A percentile compares a stretch with the other conserved stretches of the same genome.
These are phyloP conservation scores for Neocatenulostroma microsporum DNA, from an alignment of 2,329 filamentous ascomycete genomes.

Conservation along the genomic window DNA sequence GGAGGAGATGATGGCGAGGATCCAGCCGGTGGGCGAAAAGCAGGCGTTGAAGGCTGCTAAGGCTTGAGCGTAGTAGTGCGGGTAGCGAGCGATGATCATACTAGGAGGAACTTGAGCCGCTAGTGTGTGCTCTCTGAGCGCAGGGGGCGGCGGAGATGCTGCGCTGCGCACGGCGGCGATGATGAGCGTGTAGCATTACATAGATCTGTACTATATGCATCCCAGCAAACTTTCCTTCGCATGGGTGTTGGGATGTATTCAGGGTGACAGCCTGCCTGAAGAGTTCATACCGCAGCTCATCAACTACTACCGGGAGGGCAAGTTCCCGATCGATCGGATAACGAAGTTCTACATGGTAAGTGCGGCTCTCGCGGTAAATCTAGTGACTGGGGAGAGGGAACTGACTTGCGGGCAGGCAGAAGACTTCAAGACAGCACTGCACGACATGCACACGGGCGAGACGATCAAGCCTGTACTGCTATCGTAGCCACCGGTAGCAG, in stretches of 20 bases:
- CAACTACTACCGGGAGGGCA: constrained; percentile 36
- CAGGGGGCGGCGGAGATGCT: too few relatives aligned
- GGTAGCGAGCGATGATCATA: too few relatives aligned
- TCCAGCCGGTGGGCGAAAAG: constrained; percentile 57
- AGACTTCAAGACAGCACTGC: constrained; percentile 31
- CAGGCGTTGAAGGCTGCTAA: too few relatives aligned
- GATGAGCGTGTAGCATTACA: too few relatives aligned
- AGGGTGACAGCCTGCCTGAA: too few relatives aligned
- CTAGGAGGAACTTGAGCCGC: too few relatives aligned
- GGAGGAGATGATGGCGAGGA: constrained; percentile 99
- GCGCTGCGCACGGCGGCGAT: too few relatives aligned
- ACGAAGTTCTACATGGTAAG: constrained; percentile 32
- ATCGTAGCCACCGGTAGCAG: constrained; percentile 29
- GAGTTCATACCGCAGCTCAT: constrained; percentile 39
- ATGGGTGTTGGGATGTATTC: too few relatives aligned
- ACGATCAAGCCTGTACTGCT: constrained; percentile 34
- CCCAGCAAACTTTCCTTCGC: too few relatives aligned
- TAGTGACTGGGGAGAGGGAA: not conserved
- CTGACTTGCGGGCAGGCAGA: constrained; percentile 19
- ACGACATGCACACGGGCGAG: constrained; percentile 31
- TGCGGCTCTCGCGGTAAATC: not conserved
- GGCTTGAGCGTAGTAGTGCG: too few relatives aligned
- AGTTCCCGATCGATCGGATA: constrained; percentile 37
- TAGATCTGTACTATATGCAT: too few relatives aligned
- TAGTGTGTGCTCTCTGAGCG: too few relatives aligned